These are phyloP conservation scores for Sporobolomyces roseus DNA, from an alignment of 768 basidiomycete species.

Conservation along the genomic window DNA sequence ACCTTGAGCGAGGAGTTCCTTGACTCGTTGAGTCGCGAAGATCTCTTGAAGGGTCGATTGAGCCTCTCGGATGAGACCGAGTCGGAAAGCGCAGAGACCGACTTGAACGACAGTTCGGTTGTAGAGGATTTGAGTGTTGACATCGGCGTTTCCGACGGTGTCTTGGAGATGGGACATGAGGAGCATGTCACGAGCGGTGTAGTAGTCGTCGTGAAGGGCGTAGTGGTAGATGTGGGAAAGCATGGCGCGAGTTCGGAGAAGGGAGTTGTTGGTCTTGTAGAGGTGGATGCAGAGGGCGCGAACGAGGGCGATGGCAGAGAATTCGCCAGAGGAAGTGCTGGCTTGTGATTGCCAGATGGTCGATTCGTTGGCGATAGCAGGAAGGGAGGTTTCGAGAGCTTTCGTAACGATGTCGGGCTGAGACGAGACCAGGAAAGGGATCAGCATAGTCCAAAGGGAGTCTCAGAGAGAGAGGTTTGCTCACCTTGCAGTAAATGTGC, in stretches of 20 bases:
- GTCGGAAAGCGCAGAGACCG: constrained; percentile 92
- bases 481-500: constrained; percentile 95
- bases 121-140: constrained; percentile 94
- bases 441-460: constrained; percentile 11
- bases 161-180: constrained; percentile 99
- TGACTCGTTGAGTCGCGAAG: constrained; percentile 91
- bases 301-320: constrained; percentile 58
- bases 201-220: constrained; percentile 91
- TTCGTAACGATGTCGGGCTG: constrained; percentile 90
- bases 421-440: too few species aligned
- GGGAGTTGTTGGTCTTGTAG: constrained; percentile 84
- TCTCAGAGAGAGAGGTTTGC: constrained; percentile 35
- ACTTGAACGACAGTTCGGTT: constrained; percentile 96
- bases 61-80: constrained; percentile 87
- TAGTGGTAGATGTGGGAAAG: constrained; percentile 96
- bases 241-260: constrained; percentile 93
- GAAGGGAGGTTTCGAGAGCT: constrained; percentile 73
- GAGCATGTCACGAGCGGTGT: constrained; percentile 95
- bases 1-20: constrained; percentile 93
- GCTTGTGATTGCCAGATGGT: constrained; percentile 61
- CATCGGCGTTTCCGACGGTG: constrained; percentile 90
- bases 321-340: constrained; percentile 57
- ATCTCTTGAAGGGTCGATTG: constrained; percentile 91
- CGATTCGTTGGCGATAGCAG: constrained; percentile 51
- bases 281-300: constrained; percentile 85